A percentile compares a stretch with the other conserved stretches of the same genome.
These are phyloP conservation scores for Endothia cerciana DNA, from an alignment of 2,329 filamentous ascomycete genomes.

Conservation along the genomic window DNA sequence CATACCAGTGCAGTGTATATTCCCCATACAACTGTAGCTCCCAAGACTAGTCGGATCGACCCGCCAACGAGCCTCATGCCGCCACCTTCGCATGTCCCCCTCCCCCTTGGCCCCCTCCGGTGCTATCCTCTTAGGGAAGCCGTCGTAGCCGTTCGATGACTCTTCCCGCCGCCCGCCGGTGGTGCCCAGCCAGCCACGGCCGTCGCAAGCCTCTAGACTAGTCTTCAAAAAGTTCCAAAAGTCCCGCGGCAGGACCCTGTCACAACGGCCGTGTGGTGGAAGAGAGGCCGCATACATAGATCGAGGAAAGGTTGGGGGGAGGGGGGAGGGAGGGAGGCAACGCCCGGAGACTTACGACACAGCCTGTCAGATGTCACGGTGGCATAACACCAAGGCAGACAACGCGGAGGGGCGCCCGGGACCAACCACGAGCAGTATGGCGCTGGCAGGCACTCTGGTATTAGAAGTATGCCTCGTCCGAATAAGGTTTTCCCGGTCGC, in stretches of 20 bases:
- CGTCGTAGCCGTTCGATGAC: neutral
- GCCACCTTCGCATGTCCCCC: neutral
- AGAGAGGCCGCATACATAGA: neutral
- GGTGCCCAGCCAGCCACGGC: neutral
- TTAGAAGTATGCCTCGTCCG: neutral
- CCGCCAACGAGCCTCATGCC: neutral
- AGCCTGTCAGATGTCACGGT: neutral
- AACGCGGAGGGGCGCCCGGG: neutral
- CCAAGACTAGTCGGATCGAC: too few relatives aligned
- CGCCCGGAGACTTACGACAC: neutral
- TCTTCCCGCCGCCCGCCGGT: neutral
- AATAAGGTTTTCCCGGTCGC: neutral
- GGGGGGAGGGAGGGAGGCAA: too few relatives aligned
- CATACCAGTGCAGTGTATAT: neutral
- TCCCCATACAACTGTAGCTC: too few relatives aligned
- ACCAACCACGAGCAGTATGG: neutral
- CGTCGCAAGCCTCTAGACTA: conserved; percentile 3
- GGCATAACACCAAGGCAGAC: neutral
- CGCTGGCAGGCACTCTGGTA: neutral
- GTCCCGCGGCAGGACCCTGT: neutral
- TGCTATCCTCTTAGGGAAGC: neutral
- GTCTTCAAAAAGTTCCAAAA: neutral
- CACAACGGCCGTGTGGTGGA: neutral
- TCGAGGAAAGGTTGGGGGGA: too few relatives aligned
- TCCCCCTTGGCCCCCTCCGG: neutral